These are phyloP conservation scores for Blastobotrys capitulatus DNA, from an alignment of 1,139 yeast genomes.

Conservation along the genomic window DNA sequence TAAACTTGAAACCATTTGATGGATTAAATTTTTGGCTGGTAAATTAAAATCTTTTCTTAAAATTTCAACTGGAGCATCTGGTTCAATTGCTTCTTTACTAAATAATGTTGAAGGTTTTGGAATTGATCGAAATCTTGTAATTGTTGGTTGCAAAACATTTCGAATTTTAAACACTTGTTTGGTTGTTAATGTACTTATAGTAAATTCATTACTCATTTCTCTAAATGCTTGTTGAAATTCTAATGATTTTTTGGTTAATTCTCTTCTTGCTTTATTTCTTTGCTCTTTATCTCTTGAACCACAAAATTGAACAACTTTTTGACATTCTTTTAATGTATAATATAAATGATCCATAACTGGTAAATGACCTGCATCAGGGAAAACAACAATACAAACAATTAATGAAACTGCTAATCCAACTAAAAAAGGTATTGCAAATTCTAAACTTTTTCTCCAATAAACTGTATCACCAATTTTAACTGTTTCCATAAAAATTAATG, in stretches of 20 bases:
- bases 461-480: slow-evolving; percentile 19
- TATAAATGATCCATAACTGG: slow-evolving; percentile 17
- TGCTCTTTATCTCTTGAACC: slow-evolving; percentile 14
- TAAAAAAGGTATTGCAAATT: slow-evolving; percentile 41
- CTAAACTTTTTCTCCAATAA: slow-evolving; percentile 38
- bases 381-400: slow-evolving; percentile 32
- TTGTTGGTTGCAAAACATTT: slow-evolving; percentile 38
- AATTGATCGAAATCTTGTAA: slow-evolving; percentile 39
- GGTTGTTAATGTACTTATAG: slow-evolving; percentile 35
- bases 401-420: slow-evolving; percentile 41
- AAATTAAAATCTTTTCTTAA: slow-evolving; percentile 1
- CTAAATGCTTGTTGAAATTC: slow-evolving; percentile 39
- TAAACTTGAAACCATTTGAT: slow-evolving; percentile 2
- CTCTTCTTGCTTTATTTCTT: slow-evolving; percentile 20
- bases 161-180: slow-evolving; percentile 35
- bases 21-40: slow-evolving; percentile 2
- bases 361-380: slow-evolving; percentile 40
- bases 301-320: slow-evolving; percentile 14
- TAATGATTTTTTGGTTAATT: slow-evolving; percentile 33
- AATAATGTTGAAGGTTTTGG: slow-evolving; percentile 32
- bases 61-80: not conserved
- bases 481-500: slow-evolving; percentile 33
- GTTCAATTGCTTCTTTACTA: slow-evolving; percentile 6
- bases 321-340: slow-evolving; percentile 19
- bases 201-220: slow-evolving; percentile 41